A percentile compares a stretch with the other conserved stretches of the same genome.
These are phyloP conservation scores for Guillardia theta DNA, from an alignment of 78 protist genomes.

Conservation along the genomic window DNA sequence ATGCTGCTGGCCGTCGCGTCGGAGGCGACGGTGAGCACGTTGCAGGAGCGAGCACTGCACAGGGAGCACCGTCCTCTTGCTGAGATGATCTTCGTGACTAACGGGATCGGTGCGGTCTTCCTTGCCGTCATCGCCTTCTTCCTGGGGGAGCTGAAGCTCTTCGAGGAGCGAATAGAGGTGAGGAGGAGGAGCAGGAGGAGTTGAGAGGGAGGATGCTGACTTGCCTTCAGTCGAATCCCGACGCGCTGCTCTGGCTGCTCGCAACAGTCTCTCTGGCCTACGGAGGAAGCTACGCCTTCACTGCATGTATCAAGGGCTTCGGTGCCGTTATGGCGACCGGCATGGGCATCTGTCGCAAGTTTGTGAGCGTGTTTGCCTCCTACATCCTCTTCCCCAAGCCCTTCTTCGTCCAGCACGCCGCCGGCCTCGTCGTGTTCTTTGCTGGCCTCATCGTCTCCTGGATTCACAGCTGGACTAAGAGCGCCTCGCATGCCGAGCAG, in stretches of 20 bases:
- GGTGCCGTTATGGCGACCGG: neutral
- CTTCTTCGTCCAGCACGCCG: neutral
- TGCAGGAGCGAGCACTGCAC: neutral
- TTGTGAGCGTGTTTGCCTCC: neutral
- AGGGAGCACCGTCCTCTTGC: neutral
- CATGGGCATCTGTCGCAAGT: neutral
- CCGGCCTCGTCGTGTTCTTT: neutral
- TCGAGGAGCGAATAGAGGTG: too few relatives aligned
- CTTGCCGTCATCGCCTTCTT: neutral
- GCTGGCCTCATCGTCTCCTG: neutral
- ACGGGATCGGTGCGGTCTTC: neutral
- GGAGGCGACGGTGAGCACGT: neutral
- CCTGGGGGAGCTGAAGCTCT: too few relatives aligned
- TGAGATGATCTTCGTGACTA: neutral
- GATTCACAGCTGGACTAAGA: too few relatives aligned
- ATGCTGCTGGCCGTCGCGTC: neutral
- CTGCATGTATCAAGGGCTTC: neutral
- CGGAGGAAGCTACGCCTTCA: neutral
- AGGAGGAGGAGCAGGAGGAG: too few relatives aligned
- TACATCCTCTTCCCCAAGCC: slow-evolving; percentile 6
- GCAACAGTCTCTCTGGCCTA: neutral
- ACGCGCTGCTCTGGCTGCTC: neutral
- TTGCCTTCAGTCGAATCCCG: neutral
- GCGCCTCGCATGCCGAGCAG: too few relatives aligned
- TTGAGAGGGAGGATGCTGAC: too few relatives aligned